Evolutionary conservation across 2,329 filamentous ascomycete species (phyloP).

Genomic region (Calycina herbarum): DNA sequence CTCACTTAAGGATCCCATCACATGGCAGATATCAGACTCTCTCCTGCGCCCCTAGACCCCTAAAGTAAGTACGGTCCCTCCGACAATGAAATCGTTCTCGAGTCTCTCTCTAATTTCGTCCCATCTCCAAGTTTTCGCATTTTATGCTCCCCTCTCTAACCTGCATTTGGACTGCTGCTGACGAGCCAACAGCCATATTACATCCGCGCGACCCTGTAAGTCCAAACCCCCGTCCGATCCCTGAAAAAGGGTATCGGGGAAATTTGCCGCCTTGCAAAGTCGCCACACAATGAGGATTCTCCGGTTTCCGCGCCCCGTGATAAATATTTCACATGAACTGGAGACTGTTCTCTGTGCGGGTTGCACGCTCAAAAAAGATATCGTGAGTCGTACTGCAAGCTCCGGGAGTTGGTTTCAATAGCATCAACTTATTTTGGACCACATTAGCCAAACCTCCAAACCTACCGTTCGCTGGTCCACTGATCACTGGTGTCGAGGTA

Average conservation of each 20-base stretch:
- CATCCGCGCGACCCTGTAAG: slow-evolving; percentile 5
- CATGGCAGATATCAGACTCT: neutral
- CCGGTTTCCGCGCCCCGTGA: neutral
- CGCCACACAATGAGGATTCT: neutral
- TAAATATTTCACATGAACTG: neutral
- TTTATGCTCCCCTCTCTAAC: slow-evolving; percentile 2
- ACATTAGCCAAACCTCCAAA: neutral
- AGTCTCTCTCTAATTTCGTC: too few species aligned
- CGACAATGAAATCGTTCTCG: too few species aligned
- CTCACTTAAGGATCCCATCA: neutral
- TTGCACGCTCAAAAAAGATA: too few species aligned
- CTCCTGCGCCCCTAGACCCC: neutral
- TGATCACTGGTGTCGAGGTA: too few species aligned
- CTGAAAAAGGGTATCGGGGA: slow-evolving; percentile 20
- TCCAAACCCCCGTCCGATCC: slow-evolving; percentile 12
- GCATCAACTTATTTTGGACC: slow-evolving; percentile 16
- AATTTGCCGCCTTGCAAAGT: slow-evolving; percentile 23
- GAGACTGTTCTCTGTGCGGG: neutral
- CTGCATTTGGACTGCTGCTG: slow-evolving; percentile 14
- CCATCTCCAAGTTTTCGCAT: too few species aligned
- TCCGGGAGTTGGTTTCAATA: slow-evolving; percentile 16
- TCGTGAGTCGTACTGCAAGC: too few species aligned
- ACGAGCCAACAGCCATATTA: slow-evolving; percentile 18
- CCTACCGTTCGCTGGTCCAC: neutral
- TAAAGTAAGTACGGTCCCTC: neutral